Conservation (phyloP, 305 asterid species). For the Fraxinus ornus region DNA sequence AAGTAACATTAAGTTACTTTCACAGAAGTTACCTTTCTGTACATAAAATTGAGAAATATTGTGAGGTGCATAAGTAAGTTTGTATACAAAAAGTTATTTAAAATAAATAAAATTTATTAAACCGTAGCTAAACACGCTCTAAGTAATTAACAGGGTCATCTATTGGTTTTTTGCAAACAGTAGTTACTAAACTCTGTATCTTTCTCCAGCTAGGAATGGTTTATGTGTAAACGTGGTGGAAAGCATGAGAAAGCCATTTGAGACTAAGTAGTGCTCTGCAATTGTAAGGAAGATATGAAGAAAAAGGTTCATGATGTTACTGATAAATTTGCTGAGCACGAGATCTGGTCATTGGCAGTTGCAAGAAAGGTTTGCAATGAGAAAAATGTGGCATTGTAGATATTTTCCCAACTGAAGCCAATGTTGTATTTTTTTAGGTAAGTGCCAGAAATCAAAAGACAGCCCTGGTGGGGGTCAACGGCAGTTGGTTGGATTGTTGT, state of each 20-base stretch:
- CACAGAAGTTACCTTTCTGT: not conserved
- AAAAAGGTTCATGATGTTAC: too few species aligned
- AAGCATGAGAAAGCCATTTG: constrained; percentile 63
- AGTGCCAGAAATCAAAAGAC: too few species aligned
- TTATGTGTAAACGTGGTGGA: constrained; percentile 75
- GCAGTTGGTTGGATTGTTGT: too few species aligned
- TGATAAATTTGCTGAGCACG: too few species aligned
- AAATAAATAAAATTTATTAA: not conserved
- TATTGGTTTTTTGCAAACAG: not conserved
- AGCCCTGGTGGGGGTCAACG: too few species aligned
- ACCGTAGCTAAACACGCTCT: not conserved
- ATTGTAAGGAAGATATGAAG: constrained; percentile 23
- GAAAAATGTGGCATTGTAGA: too few species aligned
- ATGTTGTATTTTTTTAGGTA: too few species aligned
- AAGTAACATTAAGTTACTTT: not conserved
- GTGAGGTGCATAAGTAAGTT: not conserved
- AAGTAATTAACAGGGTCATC: not conserved
- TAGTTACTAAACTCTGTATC: constrained; percentile 13
- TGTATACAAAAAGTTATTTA: not conserved
- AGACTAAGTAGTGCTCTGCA: constrained; percentile 42
- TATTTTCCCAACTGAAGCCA: too few species aligned
- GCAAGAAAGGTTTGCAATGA: too few species aligned
- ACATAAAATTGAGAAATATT: not conserved
- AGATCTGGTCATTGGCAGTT: too few species aligned
- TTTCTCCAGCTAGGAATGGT: constrained; percentile 71